Base-by-base conservation (phyloP, 768 basidiomycete genomes). In the Nidularia sp. region DNA sequence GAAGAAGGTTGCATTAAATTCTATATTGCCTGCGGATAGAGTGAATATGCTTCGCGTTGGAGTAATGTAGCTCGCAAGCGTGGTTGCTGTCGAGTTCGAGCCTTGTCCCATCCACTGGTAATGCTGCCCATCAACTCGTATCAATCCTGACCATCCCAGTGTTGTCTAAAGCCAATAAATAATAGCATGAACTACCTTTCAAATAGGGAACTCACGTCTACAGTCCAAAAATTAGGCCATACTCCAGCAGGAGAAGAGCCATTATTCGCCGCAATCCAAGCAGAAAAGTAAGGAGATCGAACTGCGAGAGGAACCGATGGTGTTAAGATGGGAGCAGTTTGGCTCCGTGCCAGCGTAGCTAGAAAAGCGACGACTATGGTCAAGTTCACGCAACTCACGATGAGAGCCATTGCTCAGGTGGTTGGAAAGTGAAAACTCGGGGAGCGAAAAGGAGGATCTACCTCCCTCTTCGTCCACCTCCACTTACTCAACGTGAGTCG, bases 21-120 rank as follows among this genome's bases (percentile, higher is more conserved):
- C 68, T 33, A 85, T 66, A 3, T 76, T 72, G 1, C 83, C 84
- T 4, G 84, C 79, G 5, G 66, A 63, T 58, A 84, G 58, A 8
- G 69, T 69, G 51, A 84, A 80, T 6, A 70, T 70, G 43, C 75
- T 80, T 51, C 78, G 78, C 0, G 82, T 83, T 6, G 81, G 72
- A 0, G 83, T 84, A 54, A 84, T 76, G 2, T 56, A 47, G 18
- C 50, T 36, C 13, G 53, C 39, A 15, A 50, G 43, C 12, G 57
- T 57, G 10, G 46, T 61, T 3, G 60, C 52, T 9, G 55, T 60
- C 4, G 50, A 18, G 39, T 41, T 50, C 6, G 70, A 65, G 5
- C 34, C 50, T 32, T 52, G 57, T 10, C 81, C 81, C 1, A 81
- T 64, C 66, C 76, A 77, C 47, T 60, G 68, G 57, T 76, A 81